phyloP scores from a whole-genome alignment of 345 rosid species.

The Lepidium africanum region DNA sequence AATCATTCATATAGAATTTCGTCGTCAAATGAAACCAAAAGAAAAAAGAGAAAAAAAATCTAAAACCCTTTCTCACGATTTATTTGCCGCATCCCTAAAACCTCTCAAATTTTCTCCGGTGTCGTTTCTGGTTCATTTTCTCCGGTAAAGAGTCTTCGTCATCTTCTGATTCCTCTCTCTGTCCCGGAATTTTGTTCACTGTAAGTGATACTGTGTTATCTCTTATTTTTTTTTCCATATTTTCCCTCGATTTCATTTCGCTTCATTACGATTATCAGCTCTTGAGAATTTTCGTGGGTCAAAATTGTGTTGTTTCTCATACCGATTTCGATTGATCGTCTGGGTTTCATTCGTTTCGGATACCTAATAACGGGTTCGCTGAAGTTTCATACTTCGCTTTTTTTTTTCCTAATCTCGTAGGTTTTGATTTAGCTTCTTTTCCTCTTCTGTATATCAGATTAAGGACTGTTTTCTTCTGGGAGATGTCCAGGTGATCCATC shows the following conservation, averaged over 20 bases:
- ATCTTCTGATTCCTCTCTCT: not conserved
- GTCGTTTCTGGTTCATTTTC: not conserved
- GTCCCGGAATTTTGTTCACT: not conserved
- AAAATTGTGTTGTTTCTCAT: not conserved
- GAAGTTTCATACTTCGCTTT: not conserved
- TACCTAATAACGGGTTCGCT: not conserved
- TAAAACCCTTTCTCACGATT: conserved; percentile 23
- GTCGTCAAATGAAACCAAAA: not conserved
- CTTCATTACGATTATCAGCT: not conserved
- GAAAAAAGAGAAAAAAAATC: not conserved
- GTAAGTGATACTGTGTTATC: not conserved
- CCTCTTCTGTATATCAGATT: conserved; percentile 11
- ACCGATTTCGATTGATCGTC: not conserved
- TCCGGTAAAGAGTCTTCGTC: conserved; percentile 4
- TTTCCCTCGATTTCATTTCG: too few species aligned
- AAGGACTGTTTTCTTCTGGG: conserved; percentile 11
- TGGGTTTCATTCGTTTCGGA: not conserved
- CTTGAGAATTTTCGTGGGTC: not conserved
- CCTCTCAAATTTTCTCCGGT: conserved; percentile 16
- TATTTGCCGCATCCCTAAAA: conserved; percentile 27
- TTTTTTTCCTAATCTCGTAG: not conserved
- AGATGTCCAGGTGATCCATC: conserved; percentile 18
- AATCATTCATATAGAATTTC: not conserved
- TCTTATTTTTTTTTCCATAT: not conserved
- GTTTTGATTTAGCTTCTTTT: not conserved